Conservation (phyloP, 2,329 filamentous ascomycete species). For the Nemania serpens region DNA sequence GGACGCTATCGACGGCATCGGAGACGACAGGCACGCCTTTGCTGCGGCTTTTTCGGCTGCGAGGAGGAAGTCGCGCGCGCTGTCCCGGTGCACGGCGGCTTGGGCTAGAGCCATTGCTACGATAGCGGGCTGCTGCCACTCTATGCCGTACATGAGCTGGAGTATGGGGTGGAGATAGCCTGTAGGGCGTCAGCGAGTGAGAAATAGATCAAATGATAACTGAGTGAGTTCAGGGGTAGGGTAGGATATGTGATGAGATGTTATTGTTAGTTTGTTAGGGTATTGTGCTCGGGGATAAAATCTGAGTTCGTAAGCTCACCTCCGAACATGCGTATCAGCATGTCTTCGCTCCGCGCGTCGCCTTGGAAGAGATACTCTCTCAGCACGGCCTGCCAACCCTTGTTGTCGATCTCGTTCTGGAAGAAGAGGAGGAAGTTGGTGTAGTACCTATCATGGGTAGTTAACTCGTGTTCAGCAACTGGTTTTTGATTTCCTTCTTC, state of each 20-base stretch:
- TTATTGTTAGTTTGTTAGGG: too few relatives aligned
- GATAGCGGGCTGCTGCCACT: constrained; percentile 81
- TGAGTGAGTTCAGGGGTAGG: not conserved
- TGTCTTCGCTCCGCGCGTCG: constrained; percentile 66
- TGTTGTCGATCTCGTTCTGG: constrained; percentile 69
- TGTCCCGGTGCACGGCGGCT: constrained; percentile 68
- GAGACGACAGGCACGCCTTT: constrained; percentile 32
- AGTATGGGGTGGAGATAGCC: constrained; percentile 81
- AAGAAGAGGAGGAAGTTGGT: constrained; percentile 78
- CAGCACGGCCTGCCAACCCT: constrained; percentile 66
- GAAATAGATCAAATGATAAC: not conserved
- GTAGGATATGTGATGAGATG: not conserved
- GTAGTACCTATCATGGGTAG: constrained; percentile 53
- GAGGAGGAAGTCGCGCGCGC: constrained; percentile 59
- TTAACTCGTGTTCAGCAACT: not conserved
- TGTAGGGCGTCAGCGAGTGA: constrained; percentile 30
- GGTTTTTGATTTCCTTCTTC: too few relatives aligned
- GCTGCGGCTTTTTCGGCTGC: constrained; percentile 55
- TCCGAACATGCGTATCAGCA: constrained; percentile 71
- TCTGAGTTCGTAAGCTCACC: constrained; percentile 50
- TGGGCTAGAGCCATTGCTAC: constrained; percentile 81
- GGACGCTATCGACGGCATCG: constrained; percentile 54
- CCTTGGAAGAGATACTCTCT: constrained; percentile 71
- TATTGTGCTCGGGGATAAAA: too few relatives aligned
- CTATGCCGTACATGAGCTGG: constrained; percentile 82